Evolutionary conservation across 192 early-diverging fungal species (phyloP), one percentile per base, ranked within the genome.

Genomic region (Radiomyces spectabilis): DNA sequence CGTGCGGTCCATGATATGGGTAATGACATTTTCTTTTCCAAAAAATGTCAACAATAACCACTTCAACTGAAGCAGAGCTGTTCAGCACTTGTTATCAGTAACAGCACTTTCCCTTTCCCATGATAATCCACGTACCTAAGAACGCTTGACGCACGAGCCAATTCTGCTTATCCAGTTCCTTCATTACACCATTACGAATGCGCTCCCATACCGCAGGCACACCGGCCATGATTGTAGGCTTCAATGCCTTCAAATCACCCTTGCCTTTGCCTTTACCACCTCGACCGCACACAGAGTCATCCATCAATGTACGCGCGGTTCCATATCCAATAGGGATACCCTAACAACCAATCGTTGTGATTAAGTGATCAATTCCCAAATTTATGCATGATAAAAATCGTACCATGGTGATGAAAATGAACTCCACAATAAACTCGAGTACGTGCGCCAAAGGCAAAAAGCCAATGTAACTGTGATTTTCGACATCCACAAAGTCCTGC

Each of bases 181-280:
- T 64, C 65, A 82, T 51, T 7, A 96, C 78, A 35, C 82, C 86
- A 54, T 91, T 90, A n/a, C 90, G 80, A 49, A 98, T 93, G 4
- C 79, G 66, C 54, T 89, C 85, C 89, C 89, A 92, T 18, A 92
- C 85, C 41, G 86, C 85, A 35, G 89, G 89, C n/a, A 92, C 89
- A 63, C 89, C 89, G 29, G 81, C 76, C 82, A 92, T 73, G 35
- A 92, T 63, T 1, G 87, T 83, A 29, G 89, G 89, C 13, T 61
- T 71, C 59, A 92, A 69, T 32, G 69, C 74, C 21, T 75, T 74
- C 41, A 92, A 72, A 66, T 92, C 89, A 18, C 81, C 81, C 29
- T 72, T 57, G 53, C 83, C 83, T 51, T 82, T 73, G 29, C 63
- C 63, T 49, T 65, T 39, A 15, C 63, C 63, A 47, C 37, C 38